Evolutionary conservation across 768 basidiomycete genomes (phyloP), one percentile per base, ranked within the genome.

Genomic region (Collybia sordida): DNA sequence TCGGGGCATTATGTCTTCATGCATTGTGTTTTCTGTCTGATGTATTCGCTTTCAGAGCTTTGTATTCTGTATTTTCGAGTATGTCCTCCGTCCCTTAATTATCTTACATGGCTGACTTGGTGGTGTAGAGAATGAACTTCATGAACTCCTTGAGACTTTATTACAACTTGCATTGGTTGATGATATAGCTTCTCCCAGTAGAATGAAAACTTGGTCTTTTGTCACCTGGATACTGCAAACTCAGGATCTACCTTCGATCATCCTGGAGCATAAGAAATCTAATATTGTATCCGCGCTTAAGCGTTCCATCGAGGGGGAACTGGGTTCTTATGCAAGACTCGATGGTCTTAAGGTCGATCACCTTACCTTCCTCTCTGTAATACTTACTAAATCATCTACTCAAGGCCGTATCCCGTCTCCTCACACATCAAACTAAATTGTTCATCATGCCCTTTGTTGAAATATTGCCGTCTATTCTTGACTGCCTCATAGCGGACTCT

Each of bases 11-110:
- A n/a, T 82, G 77, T 51, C 77, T 81, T 23, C 66, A 77, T 52
- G 79, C 83, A 3, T 66, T 88, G 23, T 72, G 75, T 52, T 62
- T 80, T 42, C 54, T 81, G 35, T 74, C 81, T 4, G 72, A 72
- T 44, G 67, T 87, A 47, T 74, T 85, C 55, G 67, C 66, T n/a
- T 74, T 79, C 51, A 69, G 69, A 15, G 55, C 65, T 17, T 54
- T 86, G 50, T 68, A 72, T 64, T 57, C 65, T 11, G 59, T 73
- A 40, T 81, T 87, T 56, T 50, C 74, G 12, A 64, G 86, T 88
- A 56, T 35, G 80, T 70, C 18, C 43, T 31, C 9, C 11, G 9
- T 31, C 14, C 31, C 31, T 14, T 12, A 31, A 31, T 14, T 31
- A 31, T 11, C 31, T n/a, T 31, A 31, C 11, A 11, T 7, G 14